Percentiles rank a stretch among this genome's conserved stretches.
phyloP scores from a whole-genome alignment of 192 early-diverging fungal species.

The Coemansia furcata region DNA sequence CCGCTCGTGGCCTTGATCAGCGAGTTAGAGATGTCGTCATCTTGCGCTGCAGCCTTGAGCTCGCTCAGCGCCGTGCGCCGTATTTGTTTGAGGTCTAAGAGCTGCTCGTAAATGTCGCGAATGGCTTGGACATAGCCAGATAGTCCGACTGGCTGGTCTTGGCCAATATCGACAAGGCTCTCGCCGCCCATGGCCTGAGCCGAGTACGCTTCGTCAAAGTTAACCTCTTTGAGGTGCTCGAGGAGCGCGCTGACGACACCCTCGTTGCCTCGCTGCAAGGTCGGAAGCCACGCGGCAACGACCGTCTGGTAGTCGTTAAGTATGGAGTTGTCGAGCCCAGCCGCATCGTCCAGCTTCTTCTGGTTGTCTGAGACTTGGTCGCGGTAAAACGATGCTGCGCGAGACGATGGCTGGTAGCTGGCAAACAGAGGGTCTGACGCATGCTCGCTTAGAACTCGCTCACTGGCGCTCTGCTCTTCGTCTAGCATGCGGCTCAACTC shows the following conservation, averaged over 20 bases:
- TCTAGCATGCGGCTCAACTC: slow-evolving; percentile 69
- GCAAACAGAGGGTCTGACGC: slow-evolving; percentile 65
- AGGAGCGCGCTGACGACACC: slow-evolving; percentile 53
- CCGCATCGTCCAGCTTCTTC: slow-evolving; percentile 75
- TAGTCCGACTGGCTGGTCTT: slow-evolving; percentile 42
- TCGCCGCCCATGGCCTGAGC: slow-evolving; percentile 29
- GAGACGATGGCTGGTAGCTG: slow-evolving; percentile 80
- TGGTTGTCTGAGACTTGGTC: slow-evolving; percentile 73
- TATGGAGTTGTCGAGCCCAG: slow-evolving; percentile 61
- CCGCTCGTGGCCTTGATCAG: slow-evolving; percentile 55
- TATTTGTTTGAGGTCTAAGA: slow-evolving; percentile 37
- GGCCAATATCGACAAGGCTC: slow-evolving; percentile 62
- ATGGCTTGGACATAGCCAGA: slow-evolving; percentile 41
- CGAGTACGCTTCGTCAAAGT: slow-evolving; percentile 31
- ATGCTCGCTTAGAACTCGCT: slow-evolving; percentile 72
- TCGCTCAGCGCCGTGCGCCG: slow-evolving; percentile 56
- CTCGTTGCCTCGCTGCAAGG: slow-evolving; percentile 44
- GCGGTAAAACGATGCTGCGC: slow-evolving; percentile 68
- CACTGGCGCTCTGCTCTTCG: slow-evolving; percentile 84
- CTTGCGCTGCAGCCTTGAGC: slow-evolving; percentile 55
- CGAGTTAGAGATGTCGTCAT: slow-evolving; percentile 79
- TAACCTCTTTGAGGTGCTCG: slow-evolving; percentile 47
- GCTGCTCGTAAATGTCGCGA: slow-evolving; percentile 40
- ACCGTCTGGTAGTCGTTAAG: slow-evolving; percentile 40
- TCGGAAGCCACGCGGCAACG: slow-evolving; percentile 44